phyloP scores from a whole-genome alignment of 2,329 filamentous ascomycete species.

The Pleoardoris graminearum region DNA sequence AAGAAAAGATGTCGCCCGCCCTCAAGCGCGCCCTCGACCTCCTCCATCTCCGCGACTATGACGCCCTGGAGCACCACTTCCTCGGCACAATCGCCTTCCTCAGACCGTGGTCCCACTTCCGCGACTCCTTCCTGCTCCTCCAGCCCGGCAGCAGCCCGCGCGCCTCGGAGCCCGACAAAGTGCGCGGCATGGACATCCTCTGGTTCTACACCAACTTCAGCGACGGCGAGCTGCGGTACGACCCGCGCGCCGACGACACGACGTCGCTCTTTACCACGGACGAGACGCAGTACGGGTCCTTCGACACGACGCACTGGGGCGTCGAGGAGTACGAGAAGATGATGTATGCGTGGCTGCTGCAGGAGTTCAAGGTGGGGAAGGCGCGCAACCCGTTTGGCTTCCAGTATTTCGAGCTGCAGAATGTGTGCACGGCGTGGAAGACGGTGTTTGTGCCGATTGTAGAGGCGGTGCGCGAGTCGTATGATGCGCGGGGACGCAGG shows the following conservation, averaged over 20 bases:
- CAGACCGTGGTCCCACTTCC: slow-evolving; percentile 35
- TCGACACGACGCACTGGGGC: slow-evolving; percentile 34
- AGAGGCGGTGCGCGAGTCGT: slow-evolving; percentile 33
- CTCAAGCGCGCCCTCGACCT: slow-evolving; percentile 30
- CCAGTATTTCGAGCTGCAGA: slow-evolving; percentile 33
- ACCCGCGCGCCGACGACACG: slow-evolving; percentile 24
- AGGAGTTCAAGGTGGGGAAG: slow-evolving; percentile 40
- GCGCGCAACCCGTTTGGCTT: slow-evolving; percentile 29
- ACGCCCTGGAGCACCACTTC: slow-evolving; percentile 34
- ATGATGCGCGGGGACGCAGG: slow-evolving; percentile 29
- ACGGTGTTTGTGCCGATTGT: slow-evolving; percentile 37
- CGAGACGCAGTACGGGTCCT: slow-evolving; percentile 17
- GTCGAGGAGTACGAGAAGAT: slow-evolving; percentile 37
- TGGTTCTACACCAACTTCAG: slow-evolving; percentile 41
- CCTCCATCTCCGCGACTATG: slow-evolving; percentile 23
- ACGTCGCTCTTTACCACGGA: slow-evolving; percentile 18
- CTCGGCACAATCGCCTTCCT: slow-evolving; percentile 35
- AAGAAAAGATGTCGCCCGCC: slow-evolving; percentile 8
- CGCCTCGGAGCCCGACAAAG: slow-evolving; percentile 11
- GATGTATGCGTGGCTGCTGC: slow-evolving; percentile 39
- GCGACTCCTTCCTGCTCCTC: slow-evolving; percentile 32
- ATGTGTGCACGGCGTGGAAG: slow-evolving; percentile 34
- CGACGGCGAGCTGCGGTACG: slow-evolving; percentile 31
- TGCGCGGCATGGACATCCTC: slow-evolving; percentile 31
- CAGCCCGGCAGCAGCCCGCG: slow-evolving; percentile 16